Evolutionary conservation across 2,329 filamentous ascomycete genomes (phyloP).

Genomic region (Calonectria hawksworthii): DNA sequence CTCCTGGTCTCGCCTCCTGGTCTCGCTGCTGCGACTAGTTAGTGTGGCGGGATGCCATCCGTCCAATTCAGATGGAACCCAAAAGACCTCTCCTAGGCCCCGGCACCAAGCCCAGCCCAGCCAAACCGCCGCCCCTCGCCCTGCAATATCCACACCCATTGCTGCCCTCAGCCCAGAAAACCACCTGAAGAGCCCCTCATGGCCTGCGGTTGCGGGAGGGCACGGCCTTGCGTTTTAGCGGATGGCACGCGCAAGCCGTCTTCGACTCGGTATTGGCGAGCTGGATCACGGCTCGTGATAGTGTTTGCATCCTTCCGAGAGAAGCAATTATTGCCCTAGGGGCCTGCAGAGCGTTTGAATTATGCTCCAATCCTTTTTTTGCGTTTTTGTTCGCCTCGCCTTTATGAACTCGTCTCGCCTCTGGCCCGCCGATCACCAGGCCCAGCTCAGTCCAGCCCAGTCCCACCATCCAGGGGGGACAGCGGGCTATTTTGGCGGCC

Average conservation of each 20-base stretch:
- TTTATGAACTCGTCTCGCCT: slow-evolving; percentile 39
- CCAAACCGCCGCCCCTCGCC: slow-evolving; percentile 5
- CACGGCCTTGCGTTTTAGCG: slow-evolving; percentile 29
- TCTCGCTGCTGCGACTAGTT: neutral
- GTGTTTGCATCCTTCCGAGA: slow-evolving; percentile 6
- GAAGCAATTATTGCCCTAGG: slow-evolving; percentile 19
- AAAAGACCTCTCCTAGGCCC: neutral
- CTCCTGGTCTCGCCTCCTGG: slow-evolving; percentile 5
- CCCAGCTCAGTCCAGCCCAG: slow-evolving; percentile 21
- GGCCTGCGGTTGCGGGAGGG: slow-evolving; percentile 9
- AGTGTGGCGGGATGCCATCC: neutral
- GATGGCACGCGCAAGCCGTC: slow-evolving; percentile 37
- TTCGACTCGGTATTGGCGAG: slow-evolving; percentile 36
- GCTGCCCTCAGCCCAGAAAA: neutral
- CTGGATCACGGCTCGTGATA: slow-evolving; percentile 11
- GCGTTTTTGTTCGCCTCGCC: slow-evolving; percentile 27
- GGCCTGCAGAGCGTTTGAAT: slow-evolving; percentile 19
- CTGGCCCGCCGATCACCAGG: slow-evolving; percentile 19
- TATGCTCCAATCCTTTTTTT: slow-evolving; percentile 32
- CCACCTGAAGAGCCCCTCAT: slow-evolving; percentile 12
- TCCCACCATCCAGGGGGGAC: slow-evolving; percentile 24
- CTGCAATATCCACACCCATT: slow-evolving; percentile 8
- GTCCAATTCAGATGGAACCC: slow-evolving; percentile 19
- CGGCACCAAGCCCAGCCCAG: slow-evolving; percentile 2
- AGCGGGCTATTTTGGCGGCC: slow-evolving; percentile 27